Conservation (phyloP, 768 basidiomycete species). For the Lactarius sp. region DNA sequence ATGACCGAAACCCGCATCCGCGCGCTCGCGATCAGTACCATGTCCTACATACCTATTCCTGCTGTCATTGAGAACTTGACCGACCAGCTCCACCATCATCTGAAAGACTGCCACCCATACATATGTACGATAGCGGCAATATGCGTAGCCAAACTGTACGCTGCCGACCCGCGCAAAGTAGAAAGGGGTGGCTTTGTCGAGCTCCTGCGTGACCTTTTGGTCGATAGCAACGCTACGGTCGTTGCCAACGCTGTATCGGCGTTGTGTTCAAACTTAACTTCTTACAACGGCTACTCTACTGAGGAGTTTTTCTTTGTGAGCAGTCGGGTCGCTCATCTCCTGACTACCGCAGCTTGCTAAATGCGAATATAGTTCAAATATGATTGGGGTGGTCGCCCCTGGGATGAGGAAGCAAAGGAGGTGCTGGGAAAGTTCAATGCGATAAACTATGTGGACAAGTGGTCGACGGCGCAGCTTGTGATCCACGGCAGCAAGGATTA, state of each 20-base stretch:
- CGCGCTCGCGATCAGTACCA: constrained; percentile 94
- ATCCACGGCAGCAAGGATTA: too few species aligned
- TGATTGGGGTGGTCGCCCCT: too few species aligned
- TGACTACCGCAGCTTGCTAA: too few species aligned
- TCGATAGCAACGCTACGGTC: constrained; percentile 93
- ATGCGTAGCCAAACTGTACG: constrained; percentile 93
- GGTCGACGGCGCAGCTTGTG: too few species aligned
- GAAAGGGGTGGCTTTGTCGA: constrained; percentile 91
- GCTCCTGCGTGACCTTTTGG: constrained; percentile 84
- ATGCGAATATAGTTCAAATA: too few species aligned
- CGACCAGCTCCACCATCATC: constrained; percentile 87
- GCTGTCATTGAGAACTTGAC: constrained; percentile 78
- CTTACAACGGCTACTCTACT: too few species aligned
- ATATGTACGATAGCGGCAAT: constrained; percentile 98
- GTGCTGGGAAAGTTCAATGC: too few species aligned
- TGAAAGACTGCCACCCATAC: constrained; percentile 94
- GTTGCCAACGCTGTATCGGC: constrained; percentile 97
- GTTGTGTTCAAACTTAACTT: constrained; percentile 86
- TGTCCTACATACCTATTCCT: constrained; percentile 97
- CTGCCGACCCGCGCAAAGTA: constrained; percentile 79
- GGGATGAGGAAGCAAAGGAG: too few species aligned
- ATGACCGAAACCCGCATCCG: constrained; percentile 95
- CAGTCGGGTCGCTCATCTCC: too few species aligned
- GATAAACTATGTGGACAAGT: too few species aligned
- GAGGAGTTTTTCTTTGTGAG: too few species aligned